Conservation (phyloP, 345 rosid species). For the Ceriops zippeliana region DNA sequence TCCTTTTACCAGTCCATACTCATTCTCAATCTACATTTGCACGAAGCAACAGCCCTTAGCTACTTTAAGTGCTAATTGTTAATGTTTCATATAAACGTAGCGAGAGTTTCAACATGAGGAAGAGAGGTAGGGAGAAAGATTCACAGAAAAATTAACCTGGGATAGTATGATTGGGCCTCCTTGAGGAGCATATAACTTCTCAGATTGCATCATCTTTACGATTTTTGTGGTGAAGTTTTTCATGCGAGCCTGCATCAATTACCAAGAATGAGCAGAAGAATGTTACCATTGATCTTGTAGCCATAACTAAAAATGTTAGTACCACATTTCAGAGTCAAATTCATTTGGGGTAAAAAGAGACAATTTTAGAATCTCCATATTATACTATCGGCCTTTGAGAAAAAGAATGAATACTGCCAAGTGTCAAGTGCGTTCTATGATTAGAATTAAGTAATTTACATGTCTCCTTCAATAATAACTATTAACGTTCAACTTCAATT, state of each 20-base stretch:
- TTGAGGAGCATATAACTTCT: conserved; percentile 68
- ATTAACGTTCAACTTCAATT: neutral
- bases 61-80: too few species aligned
- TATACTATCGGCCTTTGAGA: too few species aligned
- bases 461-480: too few species aligned
- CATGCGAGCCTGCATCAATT: conserved; percentile 53
- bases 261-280: neutral
- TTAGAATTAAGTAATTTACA: too few species aligned
- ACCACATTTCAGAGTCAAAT: neutral
- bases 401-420: too few species aligned
- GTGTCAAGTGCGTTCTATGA: too few species aligned
- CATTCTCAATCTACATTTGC: conserved; percentile 65
- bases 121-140: too few species aligned
- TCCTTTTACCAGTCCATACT: conserved; percentile 51
- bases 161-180: conserved; percentile 89
- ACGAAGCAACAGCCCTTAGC: neutral
- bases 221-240: conserved; percentile 48
- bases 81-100: too few species aligned
- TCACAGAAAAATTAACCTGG: conserved; percentile 40
- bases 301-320: too few species aligned
- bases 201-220: conserved; percentile 65
- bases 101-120: too few species aligned
- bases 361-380: too few species aligned
- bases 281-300: neutral
- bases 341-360: neutral